These are phyloP conservation scores for Gaeumannomyces sp. DNA, from an alignment of 2,329 filamentous ascomycete genomes.

Conservation along the genomic window DNA sequence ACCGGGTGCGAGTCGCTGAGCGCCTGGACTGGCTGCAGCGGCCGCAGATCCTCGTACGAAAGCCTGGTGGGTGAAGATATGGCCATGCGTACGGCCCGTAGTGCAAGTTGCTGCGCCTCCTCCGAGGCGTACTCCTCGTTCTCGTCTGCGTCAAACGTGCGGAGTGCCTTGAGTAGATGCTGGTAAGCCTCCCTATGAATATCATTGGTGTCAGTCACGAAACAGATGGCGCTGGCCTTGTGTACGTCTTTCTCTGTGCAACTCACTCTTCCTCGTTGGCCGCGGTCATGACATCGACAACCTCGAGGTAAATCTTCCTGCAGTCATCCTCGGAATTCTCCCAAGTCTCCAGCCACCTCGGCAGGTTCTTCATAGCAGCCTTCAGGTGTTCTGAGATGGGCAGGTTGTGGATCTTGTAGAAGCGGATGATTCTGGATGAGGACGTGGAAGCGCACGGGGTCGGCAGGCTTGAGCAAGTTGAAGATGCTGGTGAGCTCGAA, in stretches of 20 bases:
- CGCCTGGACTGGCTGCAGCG: slow-evolving; percentile 76
- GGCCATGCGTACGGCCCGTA: slow-evolving; percentile 49
- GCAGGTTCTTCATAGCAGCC: slow-evolving; percentile 75
- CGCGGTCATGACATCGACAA: slow-evolving; percentile 75
- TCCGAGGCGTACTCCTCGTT: slow-evolving; percentile 50
- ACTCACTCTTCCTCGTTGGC: slow-evolving; percentile 70
- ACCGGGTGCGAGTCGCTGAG: slow-evolving; percentile 77
- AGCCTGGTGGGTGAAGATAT: slow-evolving; percentile 51
- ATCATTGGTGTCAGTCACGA: slow-evolving; percentile 6
- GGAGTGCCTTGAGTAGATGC: slow-evolving; percentile 58
- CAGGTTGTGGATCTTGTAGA: slow-evolving; percentile 61
- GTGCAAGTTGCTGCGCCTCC: slow-evolving; percentile 54
- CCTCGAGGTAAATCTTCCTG: slow-evolving; percentile 76
- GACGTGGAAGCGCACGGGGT: slow-evolving; percentile 81
- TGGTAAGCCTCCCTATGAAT: slow-evolving; percentile 53
- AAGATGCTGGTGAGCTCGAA: slow-evolving; percentile 92
- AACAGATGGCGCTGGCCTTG: neutral
- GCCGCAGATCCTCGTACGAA: slow-evolving; percentile 75
- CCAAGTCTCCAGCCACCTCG: slow-evolving; percentile 79
- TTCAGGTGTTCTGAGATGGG: slow-evolving; percentile 76
- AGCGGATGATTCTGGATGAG: slow-evolving; percentile 81
- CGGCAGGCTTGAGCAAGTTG: slow-evolving; percentile 76
- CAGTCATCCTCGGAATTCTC: slow-evolving; percentile 73
- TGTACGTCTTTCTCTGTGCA: neutral
- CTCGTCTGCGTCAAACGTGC: slow-evolving; percentile 52